Base-by-base conservation (phyloP, 257 asterid genomes). In the Nicotiana attenuata region DNA sequence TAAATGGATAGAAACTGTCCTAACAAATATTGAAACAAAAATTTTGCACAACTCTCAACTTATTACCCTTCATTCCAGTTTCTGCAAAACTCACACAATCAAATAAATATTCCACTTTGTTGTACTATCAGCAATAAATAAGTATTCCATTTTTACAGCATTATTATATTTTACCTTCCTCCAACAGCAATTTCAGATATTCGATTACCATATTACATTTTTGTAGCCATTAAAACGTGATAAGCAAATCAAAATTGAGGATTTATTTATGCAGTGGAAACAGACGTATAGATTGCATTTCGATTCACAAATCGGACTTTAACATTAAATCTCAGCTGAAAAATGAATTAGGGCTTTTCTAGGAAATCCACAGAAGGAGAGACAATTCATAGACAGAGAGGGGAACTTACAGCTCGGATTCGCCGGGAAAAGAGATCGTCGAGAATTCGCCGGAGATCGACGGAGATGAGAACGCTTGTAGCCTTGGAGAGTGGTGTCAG, bases 181-280 rank as follows among this genome's bases (percentile, higher is more conserved):
- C 33, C 57, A 41, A 1, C 77, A 41, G 77, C 60, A 71, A 71
- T 71, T 71, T 71, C 77, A 71, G 78, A 45, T 41, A 71, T 41
- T 22, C 31, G 45, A 29, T 29, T 15, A 22, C 50, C 75, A 31
- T 14, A 52, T 13, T 14, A 52, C 56, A 52, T 3, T 10, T 52
- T 13, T 52, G 56, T 52, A 52, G 17, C 56, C 56, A 52, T 52
- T 52, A 52, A 52, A 0, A 52, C 56, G 17, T 52, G 17, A 52
- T 10, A 52, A 52, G 56, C 56, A 68, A 68, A n/a, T 35, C 8
- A 71, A 20, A 41, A 10, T 68, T 35, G 77, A 68, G 8, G 29
- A 33, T 67, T 67, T 35, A 4, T 17, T 68, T 68, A 19, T 19
- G 55, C 56, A 68, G 78, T 71, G 20, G 1, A 28, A 28, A 28